A percentile compares a stretch with the other conserved stretches of the same genome.
These are phyloP conservation scores for Cryptosporidium viatorum DNA, from an alignment of 169 alveolate genomes.

Conservation along the genomic window DNA sequence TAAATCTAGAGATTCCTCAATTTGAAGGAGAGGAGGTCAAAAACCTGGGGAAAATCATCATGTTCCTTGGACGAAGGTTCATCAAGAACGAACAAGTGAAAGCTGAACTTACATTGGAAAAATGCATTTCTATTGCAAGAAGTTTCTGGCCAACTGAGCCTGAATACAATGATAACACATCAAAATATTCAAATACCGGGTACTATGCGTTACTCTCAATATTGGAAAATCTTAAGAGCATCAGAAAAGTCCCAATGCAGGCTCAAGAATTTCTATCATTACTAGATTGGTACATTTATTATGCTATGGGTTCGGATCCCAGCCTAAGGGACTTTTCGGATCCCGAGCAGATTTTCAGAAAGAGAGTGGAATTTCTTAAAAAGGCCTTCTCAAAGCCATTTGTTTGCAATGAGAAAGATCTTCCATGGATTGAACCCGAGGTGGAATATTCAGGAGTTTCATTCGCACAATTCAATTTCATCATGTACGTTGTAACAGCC, in stretches of 20 bases:
- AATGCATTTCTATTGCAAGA: neutral
- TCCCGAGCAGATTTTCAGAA: neutral
- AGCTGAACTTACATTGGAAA: neutral
- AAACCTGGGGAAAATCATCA: neutral
- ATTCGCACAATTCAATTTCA: constrained; percentile 29
- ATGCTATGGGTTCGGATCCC: constrained; percentile 17
- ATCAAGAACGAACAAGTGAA: neutral
- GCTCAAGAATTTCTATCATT: constrained; percentile 2
- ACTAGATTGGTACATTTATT: neutral
- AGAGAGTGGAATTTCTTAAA: neutral
- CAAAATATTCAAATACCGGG: neutral
- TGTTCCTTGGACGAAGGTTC: neutral
- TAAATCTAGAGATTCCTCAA: constrained; percentile 13
- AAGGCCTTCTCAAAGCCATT: constrained; percentile 28
- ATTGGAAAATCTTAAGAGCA: neutral
- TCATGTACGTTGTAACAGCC: neutral
- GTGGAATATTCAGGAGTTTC: neutral
- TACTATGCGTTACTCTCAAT: neutral
- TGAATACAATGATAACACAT: neutral
- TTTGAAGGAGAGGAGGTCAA: neutral
- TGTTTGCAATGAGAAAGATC: constrained; percentile 17
- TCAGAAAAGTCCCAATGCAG: neutral
- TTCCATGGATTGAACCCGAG: constrained; percentile 14
- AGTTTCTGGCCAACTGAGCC: constrained; percentile 7
- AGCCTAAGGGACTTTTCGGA: neutral